Evolutionary conservation across 2,329 filamentous ascomycete species (phyloP).

Genomic region (Ophiostoma pallidulum): DNA sequence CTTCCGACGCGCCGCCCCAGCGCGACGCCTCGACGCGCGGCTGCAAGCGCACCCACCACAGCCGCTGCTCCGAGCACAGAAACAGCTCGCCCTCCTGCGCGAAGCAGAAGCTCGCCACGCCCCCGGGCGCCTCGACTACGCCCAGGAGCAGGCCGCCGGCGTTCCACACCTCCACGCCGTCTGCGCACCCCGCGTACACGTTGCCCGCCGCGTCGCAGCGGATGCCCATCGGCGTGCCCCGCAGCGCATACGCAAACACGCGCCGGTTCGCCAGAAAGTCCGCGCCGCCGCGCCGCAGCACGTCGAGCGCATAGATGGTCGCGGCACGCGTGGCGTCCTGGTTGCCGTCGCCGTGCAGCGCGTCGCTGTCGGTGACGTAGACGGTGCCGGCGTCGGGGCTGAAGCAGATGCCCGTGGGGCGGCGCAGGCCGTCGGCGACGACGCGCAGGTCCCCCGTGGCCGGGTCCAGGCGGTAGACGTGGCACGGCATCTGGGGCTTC

Average conservation of each 20-base stretch:
- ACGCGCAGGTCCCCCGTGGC: conserved; percentile 33
- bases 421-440: conserved; percentile 36
- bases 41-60: conserved; percentile 33
- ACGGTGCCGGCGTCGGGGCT: conserved; percentile 28
- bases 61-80: conserved; percentile 35
- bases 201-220: conserved; percentile 34
- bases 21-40: not conserved
- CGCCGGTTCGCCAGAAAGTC: conserved; percentile 39
- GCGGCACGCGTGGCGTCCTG: conserved; percentile 24
- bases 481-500: conserved; percentile 34
- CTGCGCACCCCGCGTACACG: conserved; percentile 38
- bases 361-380: conserved; percentile 35
- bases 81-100: conserved; percentile 34
- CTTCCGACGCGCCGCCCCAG: not conserved
- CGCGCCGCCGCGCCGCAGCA: conserved; percentile 27
- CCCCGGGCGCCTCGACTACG: conserved; percentile 28
- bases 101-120: conserved; percentile 37
- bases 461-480: conserved; percentile 38
- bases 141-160: conserved; percentile 35
- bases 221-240: conserved; percentile 35
- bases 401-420: conserved; percentile 34
- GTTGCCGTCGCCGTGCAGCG: conserved; percentile 22
- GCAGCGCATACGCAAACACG: conserved; percentile 40
- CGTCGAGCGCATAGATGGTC: conserved; percentile 40
- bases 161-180: conserved; percentile 42